These are phyloP conservation scores for Aureobasidium sp. DNA, from an alignment of 2,329 filamentous ascomycete species.

Conservation along the genomic window DNA sequence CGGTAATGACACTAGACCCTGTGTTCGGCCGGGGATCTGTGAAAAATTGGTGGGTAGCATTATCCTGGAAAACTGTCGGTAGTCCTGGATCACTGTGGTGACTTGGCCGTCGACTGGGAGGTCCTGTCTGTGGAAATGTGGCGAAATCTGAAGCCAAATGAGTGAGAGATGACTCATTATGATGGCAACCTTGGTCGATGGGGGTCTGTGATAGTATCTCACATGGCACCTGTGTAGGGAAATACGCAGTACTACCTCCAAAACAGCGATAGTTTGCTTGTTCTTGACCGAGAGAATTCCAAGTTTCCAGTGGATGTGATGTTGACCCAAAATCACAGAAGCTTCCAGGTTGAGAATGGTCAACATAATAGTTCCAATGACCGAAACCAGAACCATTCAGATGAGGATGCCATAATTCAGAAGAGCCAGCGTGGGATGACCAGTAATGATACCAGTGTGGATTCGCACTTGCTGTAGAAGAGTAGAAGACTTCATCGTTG, in stretches of 20 bases:
- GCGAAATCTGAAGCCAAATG: not conserved
- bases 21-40: not conserved
- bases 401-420: not conserved
- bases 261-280: not conserved
- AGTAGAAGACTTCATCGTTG: not conserved
- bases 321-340: not conserved
- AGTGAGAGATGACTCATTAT: not conserved
- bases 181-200: not conserved
- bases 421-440: not conserved
- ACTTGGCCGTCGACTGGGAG: not conserved
- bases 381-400: not conserved
- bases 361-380: not conserved
- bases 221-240: not conserved
- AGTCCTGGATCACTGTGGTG: not conserved
- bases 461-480: not conserved
- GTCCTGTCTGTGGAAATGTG: not conserved
- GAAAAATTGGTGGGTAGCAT: no score
- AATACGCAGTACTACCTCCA: not conserved
- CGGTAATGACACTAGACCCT: not conserved
- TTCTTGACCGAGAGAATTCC: not conserved
- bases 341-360: not conserved
- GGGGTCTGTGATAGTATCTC: not conserved
- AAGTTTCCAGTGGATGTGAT: not conserved
- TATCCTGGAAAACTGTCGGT: not conserved
- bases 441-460: not conserved